A percentile compares a stretch with the other conserved stretches of the same genome.
These are phyloP conservation scores for Fusarium ramigenum DNA, from an alignment of 2,329 filamentous ascomycete species.

Conservation along the genomic window DNA sequence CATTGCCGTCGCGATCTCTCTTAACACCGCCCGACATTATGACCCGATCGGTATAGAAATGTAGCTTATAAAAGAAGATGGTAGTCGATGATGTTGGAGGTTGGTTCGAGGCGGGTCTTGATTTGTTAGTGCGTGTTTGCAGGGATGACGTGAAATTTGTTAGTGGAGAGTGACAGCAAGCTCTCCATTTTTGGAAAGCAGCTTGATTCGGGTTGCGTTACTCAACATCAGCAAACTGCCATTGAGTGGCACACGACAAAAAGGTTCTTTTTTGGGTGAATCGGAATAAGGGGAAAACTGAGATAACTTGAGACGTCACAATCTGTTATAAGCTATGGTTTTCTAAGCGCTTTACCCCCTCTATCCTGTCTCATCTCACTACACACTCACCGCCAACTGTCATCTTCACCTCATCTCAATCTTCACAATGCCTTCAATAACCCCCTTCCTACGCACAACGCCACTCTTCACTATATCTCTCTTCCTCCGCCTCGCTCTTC, in stretches of 20 bases:
- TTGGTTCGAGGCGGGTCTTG: constrained; percentile 32
- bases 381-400: constrained; percentile 39
- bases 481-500: constrained; percentile 74
- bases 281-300: not conserved
- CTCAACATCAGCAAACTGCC: constrained; percentile 14
- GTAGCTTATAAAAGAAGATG: not conserved
- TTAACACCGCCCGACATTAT: constrained; percentile 27
- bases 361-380: constrained; percentile 3
- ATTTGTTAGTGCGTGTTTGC: constrained; percentile 34
- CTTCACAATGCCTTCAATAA: constrained; percentile 36
- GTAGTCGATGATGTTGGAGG: constrained; percentile 33
- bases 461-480: constrained; percentile 67
- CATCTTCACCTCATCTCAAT: constrained; percentile 30
- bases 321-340: constrained; percentile 26
- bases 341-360: not conserved
- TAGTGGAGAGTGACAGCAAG: not conserved
- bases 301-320: not conserved
- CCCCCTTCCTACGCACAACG: constrained; percentile 45
- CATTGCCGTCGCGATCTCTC: constrained; percentile 57
- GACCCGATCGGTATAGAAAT: not conserved
- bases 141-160: constrained; percentile 40
- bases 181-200: constrained; percentile 27
- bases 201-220: constrained; percentile 12
- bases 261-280: not conserved
- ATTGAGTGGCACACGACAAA: constrained; percentile 26